Conservation (phyloP, 1,284 basidiomycete species). For the Leccinum subrobustum region DNA sequence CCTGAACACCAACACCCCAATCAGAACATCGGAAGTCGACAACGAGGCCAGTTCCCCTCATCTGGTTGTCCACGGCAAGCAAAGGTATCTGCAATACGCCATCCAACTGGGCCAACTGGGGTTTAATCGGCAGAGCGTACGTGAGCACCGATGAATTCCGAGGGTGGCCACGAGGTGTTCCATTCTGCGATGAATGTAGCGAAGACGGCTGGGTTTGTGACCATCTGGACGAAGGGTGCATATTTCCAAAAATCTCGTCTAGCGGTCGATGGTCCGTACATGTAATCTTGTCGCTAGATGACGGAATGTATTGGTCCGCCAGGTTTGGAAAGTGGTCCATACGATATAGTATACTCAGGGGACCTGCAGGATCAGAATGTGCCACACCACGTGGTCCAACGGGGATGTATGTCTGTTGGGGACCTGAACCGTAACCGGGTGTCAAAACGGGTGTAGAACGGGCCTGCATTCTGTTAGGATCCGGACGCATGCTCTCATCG, state of each 20-base stretch:
- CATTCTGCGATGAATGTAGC: slow-evolving; percentile 1
- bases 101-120: slow-evolving; percentile 24
- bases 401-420: not conserved
- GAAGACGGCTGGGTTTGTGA: slow-evolving; percentile 3
- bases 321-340: slow-evolving; percentile 3
- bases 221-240: not conserved
- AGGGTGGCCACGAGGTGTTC: slow-evolving; percentile 2
- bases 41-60: slow-evolving; percentile 20
- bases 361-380: not conserved
- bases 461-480: not conserved
- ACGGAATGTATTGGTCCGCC: slow-evolving; percentile 28
- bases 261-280: slow-evolving; percentile 28
- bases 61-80: slow-evolving; percentile 25
- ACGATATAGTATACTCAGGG: not conserved
- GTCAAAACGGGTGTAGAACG: not conserved
- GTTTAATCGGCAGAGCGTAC: slow-evolving; percentile 22
- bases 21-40: slow-evolving; percentile 25
- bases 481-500: not conserved
- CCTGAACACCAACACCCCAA: slow-evolving; percentile 25
- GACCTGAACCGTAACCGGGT: not conserved
- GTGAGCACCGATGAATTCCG: slow-evolving; percentile 7
- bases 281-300: slow-evolving; percentile 30
- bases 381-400: not conserved
- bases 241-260: slow-evolving; percentile 26
- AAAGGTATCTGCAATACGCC: slow-evolving; percentile 25